Base-by-base conservation (phyloP, 805 yeast species). In the Saccharomyces paradoxus region DNA sequence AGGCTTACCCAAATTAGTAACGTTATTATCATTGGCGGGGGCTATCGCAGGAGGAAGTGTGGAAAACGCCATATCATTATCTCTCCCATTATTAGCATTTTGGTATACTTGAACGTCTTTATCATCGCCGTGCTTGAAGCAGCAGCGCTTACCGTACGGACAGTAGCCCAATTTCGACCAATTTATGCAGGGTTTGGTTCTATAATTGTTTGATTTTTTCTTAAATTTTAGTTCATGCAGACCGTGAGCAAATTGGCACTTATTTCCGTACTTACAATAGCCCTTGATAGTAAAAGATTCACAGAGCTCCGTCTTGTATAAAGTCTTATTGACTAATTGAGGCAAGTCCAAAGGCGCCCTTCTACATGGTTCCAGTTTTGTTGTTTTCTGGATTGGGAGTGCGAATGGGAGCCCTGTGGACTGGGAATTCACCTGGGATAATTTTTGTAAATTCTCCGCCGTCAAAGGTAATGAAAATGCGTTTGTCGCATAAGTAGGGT, bases 161-260 rank as follows among this genome's bases (percentile, higher is more conserved):
- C 97, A 90, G 49, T 80, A 74, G 13, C 97, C 97, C 48, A 78
- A 79, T 65, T 84, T 85, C 24, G 82, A 66, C 96, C 96, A 90
- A 69, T 90, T 90, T 58, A 83, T 86, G 74, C 97, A 90, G 14
- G 91, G 87, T 73, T 90, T 90, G 13, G 96, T 87, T 67, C 96
- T 82, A 86, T 92, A 90, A 66, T 89, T 90, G 53, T 84, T 81
- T 10, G 90, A 84, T 21, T 63, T 60, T 56, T 82, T 84, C 48
- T 89, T 83, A 12, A 71, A 61, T 69, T 88, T 88, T 62, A 90
- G 74, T 69, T 90, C 97, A 53, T 78, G 73, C 44, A 80, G 76
- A 21, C 97, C 97, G 66, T 90, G 97, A 5, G 97, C 97, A 77
- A 90, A 90, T 73, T 90, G 97, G 70, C 97, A 90, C 74, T 90